Percentiles rank a stretch among this genome's conserved stretches.
These are phyloP conservation scores for Cajanus cajan DNA, from an alignment of 306 rosid genomes.

Conservation along the genomic window DNA sequence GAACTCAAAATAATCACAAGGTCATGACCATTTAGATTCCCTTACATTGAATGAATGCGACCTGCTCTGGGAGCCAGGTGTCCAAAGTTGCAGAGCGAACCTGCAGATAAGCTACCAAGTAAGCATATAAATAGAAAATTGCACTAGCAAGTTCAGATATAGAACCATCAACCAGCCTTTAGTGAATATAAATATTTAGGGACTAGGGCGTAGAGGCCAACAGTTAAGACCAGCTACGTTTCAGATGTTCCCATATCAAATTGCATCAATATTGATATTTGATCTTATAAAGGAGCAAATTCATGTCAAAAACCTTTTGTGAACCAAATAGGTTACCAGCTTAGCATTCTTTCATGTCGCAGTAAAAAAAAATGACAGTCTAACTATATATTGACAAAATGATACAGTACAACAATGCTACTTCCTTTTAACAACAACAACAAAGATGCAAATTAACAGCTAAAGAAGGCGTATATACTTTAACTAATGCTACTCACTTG, in stretches of 20 bases:
- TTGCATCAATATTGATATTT: not conserved
- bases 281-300: not conserved
- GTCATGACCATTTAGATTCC: constrained; percentile 10
- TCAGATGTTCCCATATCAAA: constrained; percentile 18
- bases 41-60: constrained; percentile 95
- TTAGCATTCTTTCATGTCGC: not conserved
- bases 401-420: not conserved
- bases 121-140: constrained; percentile 17
- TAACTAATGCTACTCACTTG: not conserved
- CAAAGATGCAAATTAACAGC: constrained; percentile 2
- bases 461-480: constrained; percentile 5
- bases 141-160: not conserved
- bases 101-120: constrained; percentile 49
- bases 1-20: constrained; percentile 20
- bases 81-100: constrained; percentile 97
- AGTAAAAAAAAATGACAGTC: not conserved
- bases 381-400: not conserved
- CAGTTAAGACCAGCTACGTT: not conserved
- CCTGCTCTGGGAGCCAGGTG: constrained; percentile 99
- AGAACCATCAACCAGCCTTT: not conserved
- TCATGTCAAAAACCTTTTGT: not conserved
- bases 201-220: not conserved
- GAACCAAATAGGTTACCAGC: constrained; percentile 6
- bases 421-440: not conserved
- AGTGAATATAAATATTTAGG: not conserved